Percentiles rank a stretch among this genome's conserved stretches.
Evolutionary conservation across 495 filamentous ascomycete species (phyloP).

Genomic region (Penicillium bialowiezense): DNA sequence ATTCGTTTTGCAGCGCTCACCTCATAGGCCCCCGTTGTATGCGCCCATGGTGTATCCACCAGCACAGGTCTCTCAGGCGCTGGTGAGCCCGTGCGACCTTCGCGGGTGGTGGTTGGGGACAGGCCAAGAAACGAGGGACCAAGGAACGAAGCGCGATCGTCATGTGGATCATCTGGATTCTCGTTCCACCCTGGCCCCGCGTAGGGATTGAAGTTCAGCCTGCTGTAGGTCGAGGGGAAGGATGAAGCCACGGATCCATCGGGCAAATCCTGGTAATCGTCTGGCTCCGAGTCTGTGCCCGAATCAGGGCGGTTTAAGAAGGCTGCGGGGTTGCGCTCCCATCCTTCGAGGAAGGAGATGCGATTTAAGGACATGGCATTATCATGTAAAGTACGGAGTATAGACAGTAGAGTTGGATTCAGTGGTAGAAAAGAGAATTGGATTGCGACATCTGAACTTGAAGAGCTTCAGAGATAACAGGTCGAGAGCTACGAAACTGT

Average conservation of each 20-base stretch:
- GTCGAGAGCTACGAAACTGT: neutral
- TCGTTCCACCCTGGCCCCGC: conserved; percentile 41
- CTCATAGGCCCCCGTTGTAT: conserved; percentile 66
- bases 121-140: conserved; percentile 15
- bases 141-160: conserved; percentile 28
- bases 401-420: neutral
- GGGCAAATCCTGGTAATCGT: conserved; percentile 33
- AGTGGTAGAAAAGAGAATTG: too few relatives aligned
- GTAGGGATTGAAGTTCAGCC: conserved; percentile 46
- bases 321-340: conserved; percentile 41
- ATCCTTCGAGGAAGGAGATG: conserved; percentile 42
- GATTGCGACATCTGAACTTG: neutral
- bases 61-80: conserved; percentile 1
- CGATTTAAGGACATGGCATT: conserved; percentile 32
- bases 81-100: conserved; percentile 9
- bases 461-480: neutral
- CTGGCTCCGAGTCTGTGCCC: conserved; percentile 9
- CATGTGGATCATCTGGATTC: conserved; percentile 25
- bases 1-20: conserved; percentile 62
- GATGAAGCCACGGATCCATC: conserved; percentile 38
- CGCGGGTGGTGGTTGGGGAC: conserved; percentile 24
- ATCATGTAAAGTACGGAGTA: neutral
- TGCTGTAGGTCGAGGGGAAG: conserved; percentile 40
- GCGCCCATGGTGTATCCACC: conserved; percentile 13
- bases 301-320: conserved; percentile 23